These are phyloP conservation scores for Zygotorulaspora florentina DNA, from an alignment of 805 yeast genomes.

Conservation along the genomic window DNA sequence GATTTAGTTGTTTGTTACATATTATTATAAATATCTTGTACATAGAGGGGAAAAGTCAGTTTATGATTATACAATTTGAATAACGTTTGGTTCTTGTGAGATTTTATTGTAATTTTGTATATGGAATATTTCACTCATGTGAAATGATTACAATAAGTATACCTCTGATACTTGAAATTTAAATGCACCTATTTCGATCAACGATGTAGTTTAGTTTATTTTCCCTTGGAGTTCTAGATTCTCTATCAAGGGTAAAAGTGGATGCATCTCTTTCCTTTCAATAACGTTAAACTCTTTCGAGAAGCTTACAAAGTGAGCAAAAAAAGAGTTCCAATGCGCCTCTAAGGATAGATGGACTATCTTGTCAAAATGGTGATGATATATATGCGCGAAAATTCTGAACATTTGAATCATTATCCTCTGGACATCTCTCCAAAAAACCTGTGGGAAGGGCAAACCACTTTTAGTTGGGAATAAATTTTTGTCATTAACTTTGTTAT, in stretches of 20 bases:
- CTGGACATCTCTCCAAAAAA: slow-evolving; percentile 74
- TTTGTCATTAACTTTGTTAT: slow-evolving; percentile 83
- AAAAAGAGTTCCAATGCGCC: slow-evolving; percentile 97
- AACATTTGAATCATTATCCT: slow-evolving; percentile 90
- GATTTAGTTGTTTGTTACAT: too few relatives aligned
- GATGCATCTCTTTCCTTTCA: slow-evolving; percentile 75
- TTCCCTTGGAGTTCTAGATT: slow-evolving; percentile 83
- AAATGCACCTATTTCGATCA: slow-evolving; percentile 1
- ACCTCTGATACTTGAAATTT: neutral
- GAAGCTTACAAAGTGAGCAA: slow-evolving; percentile 89
- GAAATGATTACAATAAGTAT: neutral
- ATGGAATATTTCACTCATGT: too few relatives aligned
- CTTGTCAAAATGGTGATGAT: slow-evolving; percentile 91
- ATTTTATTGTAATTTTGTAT: too few relatives aligned
- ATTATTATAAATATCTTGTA: slow-evolving; percentile 4
- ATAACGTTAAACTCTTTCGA: slow-evolving; percentile 77
- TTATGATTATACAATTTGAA: neutral
- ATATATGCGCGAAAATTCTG: slow-evolving; percentile 91
- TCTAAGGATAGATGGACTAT: slow-evolving; percentile 87
- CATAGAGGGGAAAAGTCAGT: neutral
- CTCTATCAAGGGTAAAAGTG: slow-evolving; percentile 71
- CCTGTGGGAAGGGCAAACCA: slow-evolving; percentile 85
- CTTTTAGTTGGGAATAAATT: slow-evolving; percentile 85
- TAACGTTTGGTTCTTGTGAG: too few relatives aligned
- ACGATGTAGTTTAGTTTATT: slow-evolving; percentile 38